phyloP scores from a whole-genome alignment of 1,284 basidiomycete species.

The Cronartium ribicola region DNA sequence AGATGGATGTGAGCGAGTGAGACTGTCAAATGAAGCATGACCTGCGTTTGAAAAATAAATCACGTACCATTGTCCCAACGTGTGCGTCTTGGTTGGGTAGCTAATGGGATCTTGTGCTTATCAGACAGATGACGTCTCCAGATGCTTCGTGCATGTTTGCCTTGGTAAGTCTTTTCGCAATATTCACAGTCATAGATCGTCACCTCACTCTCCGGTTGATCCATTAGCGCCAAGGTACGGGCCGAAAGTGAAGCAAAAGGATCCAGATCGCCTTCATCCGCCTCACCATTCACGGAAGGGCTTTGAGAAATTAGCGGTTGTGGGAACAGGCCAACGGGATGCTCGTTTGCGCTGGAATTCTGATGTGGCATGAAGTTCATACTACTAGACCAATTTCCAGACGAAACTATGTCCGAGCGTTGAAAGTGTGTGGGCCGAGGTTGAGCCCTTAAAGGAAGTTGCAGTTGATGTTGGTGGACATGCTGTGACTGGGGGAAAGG shows the following conservation, averaged over 20 bases:
- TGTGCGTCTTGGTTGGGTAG: constrained; percentile 56
- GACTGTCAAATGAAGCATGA: not conserved
- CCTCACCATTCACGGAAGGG: constrained; percentile 1
- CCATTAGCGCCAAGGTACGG: constrained; percentile 39
- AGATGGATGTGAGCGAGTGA: no score
- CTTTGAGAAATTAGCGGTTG: not conserved
- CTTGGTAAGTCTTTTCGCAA: constrained; percentile 56
- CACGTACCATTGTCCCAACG: constrained; percentile 57
- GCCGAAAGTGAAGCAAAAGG: constrained; percentile 34
- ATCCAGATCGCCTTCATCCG: constrained; percentile 16
- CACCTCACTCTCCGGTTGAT: constrained; percentile 43
- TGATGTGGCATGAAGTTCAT: not conserved
- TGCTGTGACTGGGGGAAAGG: constrained; percentile 5
- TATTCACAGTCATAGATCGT: constrained; percentile 52
- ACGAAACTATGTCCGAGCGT: constrained; percentile 8
- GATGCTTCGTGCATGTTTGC: constrained; percentile 58
- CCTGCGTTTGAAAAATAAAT: constrained; percentile 22
- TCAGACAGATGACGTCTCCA: constrained; percentile 59
- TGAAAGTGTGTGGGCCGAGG: not conserved
- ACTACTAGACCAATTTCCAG: not conserved
- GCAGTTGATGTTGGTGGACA: not conserved
- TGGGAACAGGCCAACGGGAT: not conserved
- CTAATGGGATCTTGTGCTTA: constrained; percentile 58
- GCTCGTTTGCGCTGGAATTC: not conserved
- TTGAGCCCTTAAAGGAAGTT: constrained; percentile 12